These are phyloP conservation scores for Psilocybe subaeruginosa DNA, from an alignment of 768 basidiomycete genomes.

Conservation along the genomic window DNA sequence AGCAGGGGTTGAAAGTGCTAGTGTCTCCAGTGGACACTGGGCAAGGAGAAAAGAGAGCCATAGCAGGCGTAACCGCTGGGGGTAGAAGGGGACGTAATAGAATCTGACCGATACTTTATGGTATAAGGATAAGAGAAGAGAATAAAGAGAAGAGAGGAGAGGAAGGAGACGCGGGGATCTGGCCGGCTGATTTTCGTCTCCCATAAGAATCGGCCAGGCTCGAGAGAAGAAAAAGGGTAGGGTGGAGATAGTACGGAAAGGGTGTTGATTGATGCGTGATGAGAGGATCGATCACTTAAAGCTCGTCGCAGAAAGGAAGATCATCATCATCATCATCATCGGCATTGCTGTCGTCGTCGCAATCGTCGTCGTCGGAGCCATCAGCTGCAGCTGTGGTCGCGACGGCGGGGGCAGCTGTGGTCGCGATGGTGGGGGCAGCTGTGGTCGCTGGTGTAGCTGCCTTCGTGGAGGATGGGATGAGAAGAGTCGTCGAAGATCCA, in stretches of 20 bases:
- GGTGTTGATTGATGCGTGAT: background rate
- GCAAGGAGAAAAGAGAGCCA: background rate
- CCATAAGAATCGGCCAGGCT: slow-evolving; percentile 6
- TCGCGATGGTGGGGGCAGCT: background rate
- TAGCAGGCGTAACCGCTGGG: background rate
- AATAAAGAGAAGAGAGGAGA: background rate
- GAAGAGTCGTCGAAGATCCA: slow-evolving; percentile 15
- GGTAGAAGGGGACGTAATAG: background rate
- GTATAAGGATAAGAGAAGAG: slow-evolving; percentile 5
- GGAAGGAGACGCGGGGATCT: background rate
- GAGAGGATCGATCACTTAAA: slow-evolving; percentile 8
- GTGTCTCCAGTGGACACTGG: background rate
- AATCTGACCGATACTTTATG: slow-evolving; percentile 3
- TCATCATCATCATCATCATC: slow-evolving; percentile 20
- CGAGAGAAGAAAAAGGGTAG: background rate
- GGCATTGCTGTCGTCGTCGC: slow-evolving; percentile 8
- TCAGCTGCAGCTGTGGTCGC: slow-evolving; percentile 11
- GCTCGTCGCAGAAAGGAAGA: slow-evolving; percentile 29
- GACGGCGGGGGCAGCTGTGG: background rate
- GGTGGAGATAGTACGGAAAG: background rate
- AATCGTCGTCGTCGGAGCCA: slow-evolving; percentile 10
- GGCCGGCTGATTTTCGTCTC: slow-evolving; percentile 8
- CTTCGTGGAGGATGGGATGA: slow-evolving; percentile 5
- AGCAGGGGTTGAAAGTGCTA: background rate
- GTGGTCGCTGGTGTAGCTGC: slow-evolving; percentile 5